Conservation (phyloP, 2,329 filamentous ascomycete species). For the Colletotrichum higginsianum region DNA sequence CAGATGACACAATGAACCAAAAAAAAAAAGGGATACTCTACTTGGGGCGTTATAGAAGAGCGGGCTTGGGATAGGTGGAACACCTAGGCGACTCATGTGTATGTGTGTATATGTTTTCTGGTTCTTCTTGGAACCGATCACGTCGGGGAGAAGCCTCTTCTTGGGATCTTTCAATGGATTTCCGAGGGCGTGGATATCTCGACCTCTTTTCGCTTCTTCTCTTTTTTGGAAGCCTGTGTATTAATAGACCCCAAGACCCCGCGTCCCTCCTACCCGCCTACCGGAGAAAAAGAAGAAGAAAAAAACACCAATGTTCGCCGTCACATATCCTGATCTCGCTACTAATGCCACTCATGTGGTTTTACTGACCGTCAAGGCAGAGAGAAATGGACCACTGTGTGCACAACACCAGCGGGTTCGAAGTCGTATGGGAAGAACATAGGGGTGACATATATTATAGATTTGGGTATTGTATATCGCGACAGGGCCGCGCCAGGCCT, state of each 20-base stretch:
- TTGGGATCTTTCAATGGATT: not conserved
- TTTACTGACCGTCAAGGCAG: not conserved
- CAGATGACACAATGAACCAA: not conserved
- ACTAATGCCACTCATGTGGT: not conserved
- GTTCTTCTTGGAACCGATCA: not conserved
- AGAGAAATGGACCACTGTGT: not conserved
- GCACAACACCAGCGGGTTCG: no score
- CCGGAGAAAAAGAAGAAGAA: not conserved
- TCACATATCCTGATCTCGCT: not conserved
- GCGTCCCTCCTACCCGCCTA: not conserved
- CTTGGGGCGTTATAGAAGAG: conserved; percentile 9
- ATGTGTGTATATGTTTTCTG: not conserved
- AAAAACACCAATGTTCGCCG: no score
- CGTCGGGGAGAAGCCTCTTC: not conserved
- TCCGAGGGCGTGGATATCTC: not conserved
- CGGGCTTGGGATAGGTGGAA: conserved; percentile 6
- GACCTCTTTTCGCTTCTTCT: not conserved
- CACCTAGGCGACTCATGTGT: conserved; percentile 12
- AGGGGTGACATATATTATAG: no score
- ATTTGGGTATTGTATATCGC: conserved; percentile 17
- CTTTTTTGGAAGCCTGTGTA: not conserved
- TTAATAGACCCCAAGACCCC: not conserved
- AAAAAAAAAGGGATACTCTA: not conserved
- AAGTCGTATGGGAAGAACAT: not conserved
- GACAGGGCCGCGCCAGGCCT: not conserved